phyloP scores from a whole-genome alignment of 495 filamentous ascomycete genomes.

The Bacidia gigantensis region DNA sequence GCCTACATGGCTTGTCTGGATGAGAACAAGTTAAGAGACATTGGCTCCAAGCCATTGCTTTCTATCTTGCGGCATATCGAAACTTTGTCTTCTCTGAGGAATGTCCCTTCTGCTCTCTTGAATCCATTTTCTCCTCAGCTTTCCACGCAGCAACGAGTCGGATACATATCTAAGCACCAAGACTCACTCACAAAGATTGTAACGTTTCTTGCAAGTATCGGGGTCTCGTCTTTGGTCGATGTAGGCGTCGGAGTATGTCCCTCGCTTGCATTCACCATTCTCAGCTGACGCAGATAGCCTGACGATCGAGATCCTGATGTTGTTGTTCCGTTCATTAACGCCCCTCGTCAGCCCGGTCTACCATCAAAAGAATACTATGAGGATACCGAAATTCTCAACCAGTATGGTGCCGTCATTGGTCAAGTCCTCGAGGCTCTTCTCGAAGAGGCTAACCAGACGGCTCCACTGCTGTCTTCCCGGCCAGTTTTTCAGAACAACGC shows the following conservation, averaged over 20 bases:
- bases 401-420: constrained; percentile 39
- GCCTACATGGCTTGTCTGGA: constrained; percentile 55
- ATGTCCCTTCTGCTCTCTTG: not conserved
- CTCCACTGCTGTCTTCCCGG: constrained; percentile 19
- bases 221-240: constrained; percentile 35
- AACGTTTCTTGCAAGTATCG: constrained; percentile 39
- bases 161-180: constrained; percentile 14
- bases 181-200: constrained; percentile 37
- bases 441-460: constrained; percentile 5
- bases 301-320: constrained; percentile 54
- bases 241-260: constrained; percentile 35
- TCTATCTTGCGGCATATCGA: constrained; percentile 39
- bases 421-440: constrained; percentile 27
- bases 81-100: constrained; percentile 32
- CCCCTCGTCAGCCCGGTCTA: constrained; percentile 41
- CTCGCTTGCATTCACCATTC: not conserved
- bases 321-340: constrained; percentile 41
- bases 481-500: constrained; percentile 16
- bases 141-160: not conserved
- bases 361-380: constrained; percentile 54
- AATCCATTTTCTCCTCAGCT: not conserved
- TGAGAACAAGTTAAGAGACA: constrained; percentile 36
- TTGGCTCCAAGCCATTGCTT: constrained; percentile 39
- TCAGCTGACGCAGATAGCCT: constrained; percentile 23
- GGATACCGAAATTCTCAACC: constrained; percentile 36